phyloP scores from a whole-genome alignment of 805 yeast genomes.

The Candida xyloterini region DNA sequence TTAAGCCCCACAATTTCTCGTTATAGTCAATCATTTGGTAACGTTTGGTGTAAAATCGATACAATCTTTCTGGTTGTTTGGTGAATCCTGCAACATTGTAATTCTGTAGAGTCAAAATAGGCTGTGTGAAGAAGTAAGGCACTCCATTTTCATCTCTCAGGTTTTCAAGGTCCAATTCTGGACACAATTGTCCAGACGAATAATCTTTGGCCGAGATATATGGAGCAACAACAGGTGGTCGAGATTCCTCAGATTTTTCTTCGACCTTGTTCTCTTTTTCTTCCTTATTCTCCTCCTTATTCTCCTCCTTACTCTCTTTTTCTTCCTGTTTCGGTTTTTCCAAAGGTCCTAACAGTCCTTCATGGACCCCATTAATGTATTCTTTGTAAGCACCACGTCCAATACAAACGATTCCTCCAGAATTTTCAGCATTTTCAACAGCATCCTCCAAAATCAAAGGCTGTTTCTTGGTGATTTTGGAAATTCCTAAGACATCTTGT shows the following conservation, averaged over 20 bases:
- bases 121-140: conserved; percentile 70
- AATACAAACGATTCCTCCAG: conserved; percentile 86
- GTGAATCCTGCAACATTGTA: conserved; percentile 79
- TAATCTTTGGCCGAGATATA: conserved; percentile 63
- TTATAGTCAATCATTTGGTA: conserved; percentile 37
- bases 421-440: conserved; percentile 39
- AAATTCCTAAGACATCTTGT: conserved; percentile 58
- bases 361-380: conserved; percentile 85
- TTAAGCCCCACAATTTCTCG: conserved; percentile 26
- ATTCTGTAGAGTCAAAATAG: conserved; percentile 70
- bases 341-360: conserved; percentile 91
- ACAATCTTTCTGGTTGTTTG: conserved; percentile 71
- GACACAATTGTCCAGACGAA: conserved; percentile 50
- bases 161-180: conserved; percentile 48
- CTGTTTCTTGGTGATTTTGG: conserved; percentile 23
- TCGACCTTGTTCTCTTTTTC: conserved; percentile 22
- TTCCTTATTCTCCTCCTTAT: conserved; percentile 22
- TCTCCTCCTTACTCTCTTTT: conserved; percentile 3
- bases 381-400: conserved; percentile 98
- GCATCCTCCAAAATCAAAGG: conserved; percentile 43
- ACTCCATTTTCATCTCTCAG: conserved; percentile 37
- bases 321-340: conserved; percentile 35
- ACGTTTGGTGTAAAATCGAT: conserved; percentile 74
- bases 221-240: conserved; percentile 55
- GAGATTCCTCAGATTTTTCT: conserved; percentile 25